A percentile compares a stretch with the other conserved stretches of the same genome.
These are phyloP conservation scores for Cinchona pubescens DNA, from an alignment of 257 asterid genomes.

Conservation along the genomic window DNA sequence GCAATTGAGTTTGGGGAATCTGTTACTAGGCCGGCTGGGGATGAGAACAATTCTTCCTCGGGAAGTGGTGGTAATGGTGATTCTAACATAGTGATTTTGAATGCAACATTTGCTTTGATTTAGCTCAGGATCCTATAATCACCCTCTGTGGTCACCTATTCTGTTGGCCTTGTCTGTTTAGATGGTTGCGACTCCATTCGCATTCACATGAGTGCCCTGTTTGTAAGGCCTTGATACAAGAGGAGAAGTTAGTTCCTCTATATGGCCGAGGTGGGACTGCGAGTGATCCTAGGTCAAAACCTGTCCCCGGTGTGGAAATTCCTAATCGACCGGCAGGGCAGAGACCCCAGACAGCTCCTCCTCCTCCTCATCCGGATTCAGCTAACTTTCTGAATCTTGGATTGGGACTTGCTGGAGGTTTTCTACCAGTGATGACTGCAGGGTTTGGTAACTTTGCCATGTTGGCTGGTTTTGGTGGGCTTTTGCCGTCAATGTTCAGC, in stretches of 20 bases:
- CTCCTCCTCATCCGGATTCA: conserved; percentile 26
- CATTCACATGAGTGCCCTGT: conserved; percentile 64
- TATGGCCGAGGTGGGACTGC: conserved; percentile 66
- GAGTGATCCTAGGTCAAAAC: conserved; percentile 60
- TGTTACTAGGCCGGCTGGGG: conserved; percentile 5
- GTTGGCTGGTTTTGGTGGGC: conserved; percentile 65
- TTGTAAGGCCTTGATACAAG: conserved; percentile 62
- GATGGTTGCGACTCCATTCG: conserved; percentile 53
- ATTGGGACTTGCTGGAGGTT: conserved; percentile 55
- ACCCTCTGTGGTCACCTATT: conserved; percentile 81
- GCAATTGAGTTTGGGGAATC: conserved; percentile 16
- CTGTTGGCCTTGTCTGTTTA: conserved; percentile 75
- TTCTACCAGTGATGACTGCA: conserved; percentile 53
- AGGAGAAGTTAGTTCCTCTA: conserved; percentile 62
- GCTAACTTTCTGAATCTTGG: conserved; percentile 31
- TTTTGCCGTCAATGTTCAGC: conserved; percentile 42
- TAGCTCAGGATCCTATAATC: conserved; percentile 59
- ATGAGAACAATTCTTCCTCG: conserved; percentile 13
- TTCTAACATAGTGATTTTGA: conserved; percentile 61
- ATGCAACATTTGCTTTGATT: conserved; percentile 68
- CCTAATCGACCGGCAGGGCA: conserved; percentile 69
- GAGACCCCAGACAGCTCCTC: conserved; percentile 48
- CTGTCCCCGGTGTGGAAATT: conserved; percentile 62
- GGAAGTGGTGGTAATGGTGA: conserved; percentile 18
- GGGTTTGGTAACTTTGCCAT: conserved; percentile 44